phyloP scores from a whole-genome alignment of 1,284 basidiomycete species.

The Boletus smithii region DNA sequence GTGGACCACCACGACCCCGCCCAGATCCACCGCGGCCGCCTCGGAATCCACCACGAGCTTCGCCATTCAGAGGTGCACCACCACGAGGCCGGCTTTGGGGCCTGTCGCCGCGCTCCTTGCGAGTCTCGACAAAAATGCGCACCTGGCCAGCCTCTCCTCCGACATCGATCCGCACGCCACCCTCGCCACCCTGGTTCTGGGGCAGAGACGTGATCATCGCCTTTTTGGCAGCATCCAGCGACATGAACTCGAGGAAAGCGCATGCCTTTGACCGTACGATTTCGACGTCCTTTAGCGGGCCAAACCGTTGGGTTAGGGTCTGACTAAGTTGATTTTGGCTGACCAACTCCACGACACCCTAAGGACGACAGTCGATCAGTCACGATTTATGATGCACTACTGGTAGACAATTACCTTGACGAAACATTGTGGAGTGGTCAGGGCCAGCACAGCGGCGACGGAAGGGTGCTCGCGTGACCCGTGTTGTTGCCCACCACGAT shows the following conservation, averaged over 20 bases:
- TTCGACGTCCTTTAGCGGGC: conserved; percentile 84
- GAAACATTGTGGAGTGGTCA: conserved; percentile 77
- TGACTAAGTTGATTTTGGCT: conserved; percentile 57
- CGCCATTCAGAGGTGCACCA: conserved; percentile 42
- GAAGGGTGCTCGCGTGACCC: conserved; percentile 42
- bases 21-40: conserved; percentile 37
- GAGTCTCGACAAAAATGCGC: conserved; percentile 79
- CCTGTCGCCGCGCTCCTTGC: conserved; percentile 84
- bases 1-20: conserved; percentile 35
- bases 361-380: conserved; percentile 3
- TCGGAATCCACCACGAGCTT: conserved; percentile 38
- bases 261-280: conserved; percentile 87
- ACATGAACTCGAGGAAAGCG: conserved; percentile 89
- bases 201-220: conserved; percentile 79
- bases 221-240: conserved; percentile 76
- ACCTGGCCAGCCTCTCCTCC: conserved; percentile 49
- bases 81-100: conserved; percentile 50
- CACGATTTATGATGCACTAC: conserved; percentile 1
- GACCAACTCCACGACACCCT: conserved; percentile 77
- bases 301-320: conserved; percentile 71
- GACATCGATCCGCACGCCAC: conserved; percentile 76
- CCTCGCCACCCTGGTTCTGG: conserved; percentile 73
- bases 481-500: conserved; percentile 30
- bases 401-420: conserved; percentile 64
- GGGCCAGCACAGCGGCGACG: conserved; percentile 53